Conservation (phyloP, 192 early-diverging fungal species). For the Linnemannia elongata region DNA sequence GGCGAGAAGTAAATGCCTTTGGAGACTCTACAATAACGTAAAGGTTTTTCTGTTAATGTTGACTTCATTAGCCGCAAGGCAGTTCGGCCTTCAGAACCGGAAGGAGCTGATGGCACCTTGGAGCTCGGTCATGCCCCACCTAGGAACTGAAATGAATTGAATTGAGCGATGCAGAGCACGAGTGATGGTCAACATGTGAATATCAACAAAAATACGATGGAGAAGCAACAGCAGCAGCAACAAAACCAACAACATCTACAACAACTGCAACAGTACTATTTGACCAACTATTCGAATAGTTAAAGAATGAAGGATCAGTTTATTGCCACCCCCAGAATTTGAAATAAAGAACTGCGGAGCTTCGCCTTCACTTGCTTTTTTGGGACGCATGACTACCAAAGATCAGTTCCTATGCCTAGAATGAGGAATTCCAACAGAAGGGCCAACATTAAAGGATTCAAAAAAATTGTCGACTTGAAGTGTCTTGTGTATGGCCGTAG, state of each 20-base stretch:
- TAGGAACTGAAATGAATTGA: conserved; percentile 10
- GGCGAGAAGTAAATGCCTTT: conserved; percentile 26
- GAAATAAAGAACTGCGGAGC: background rate
- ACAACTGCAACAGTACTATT: background rate
- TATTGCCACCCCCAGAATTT: background rate
- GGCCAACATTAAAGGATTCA: background rate
- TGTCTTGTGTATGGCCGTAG: too few species aligned
- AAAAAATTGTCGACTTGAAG: background rate
- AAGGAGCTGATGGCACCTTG: conserved; percentile 25
- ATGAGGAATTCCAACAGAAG: background rate
- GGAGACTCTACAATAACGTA: conserved; percentile 9
- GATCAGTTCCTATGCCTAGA: background rate
- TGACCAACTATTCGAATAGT: background rate
- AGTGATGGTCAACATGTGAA: conserved; percentile 20
- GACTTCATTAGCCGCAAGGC: conserved; percentile 23
- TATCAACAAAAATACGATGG: background rate
- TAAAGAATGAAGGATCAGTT: background rate
- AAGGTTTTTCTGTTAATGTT: conserved; percentile 16
- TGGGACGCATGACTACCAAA: background rate
- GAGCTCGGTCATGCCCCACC: conserved; percentile 21
- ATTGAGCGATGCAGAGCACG: conserved; percentile 20
- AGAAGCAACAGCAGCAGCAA: conserved; percentile 4
- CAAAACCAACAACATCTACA: conserved; percentile 5
- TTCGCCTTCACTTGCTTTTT: background rate
- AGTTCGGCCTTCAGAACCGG: conserved; percentile 18